Evolutionary conservation across 768 basidiomycete species (phyloP).

Genomic region (Termitomyces sp.): DNA sequence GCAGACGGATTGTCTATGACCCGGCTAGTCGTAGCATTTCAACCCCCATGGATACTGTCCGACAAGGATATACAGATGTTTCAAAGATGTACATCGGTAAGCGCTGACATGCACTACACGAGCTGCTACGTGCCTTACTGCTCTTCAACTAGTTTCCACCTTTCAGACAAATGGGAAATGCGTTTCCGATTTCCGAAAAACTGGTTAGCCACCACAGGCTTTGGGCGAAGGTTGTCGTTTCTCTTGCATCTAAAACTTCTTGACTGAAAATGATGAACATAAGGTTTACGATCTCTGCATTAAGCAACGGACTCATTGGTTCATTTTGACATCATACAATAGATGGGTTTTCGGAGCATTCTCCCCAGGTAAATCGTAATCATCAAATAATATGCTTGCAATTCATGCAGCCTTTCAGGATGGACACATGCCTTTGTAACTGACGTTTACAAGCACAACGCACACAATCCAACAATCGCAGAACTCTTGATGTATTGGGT

Average conservation of each 20-base stretch:
- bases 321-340: conserved; percentile 55
- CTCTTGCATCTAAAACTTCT: background rate
- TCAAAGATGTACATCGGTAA: conserved; percentile 36
- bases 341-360: conserved; percentile 61
- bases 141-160: conserved; percentile 33
- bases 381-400: background rate
- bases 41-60: conserved; percentile 57
- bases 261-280: background rate
- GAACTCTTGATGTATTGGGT: conserved; percentile 54
- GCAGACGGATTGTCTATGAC: background rate
- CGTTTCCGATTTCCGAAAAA: conserved; percentile 20
- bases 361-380: conserved; percentile 37
- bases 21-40: conserved; percentile 46
- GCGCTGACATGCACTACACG: conserved; percentile 2
- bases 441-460: conserved; percentile 35
- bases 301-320: conserved; percentile 42
- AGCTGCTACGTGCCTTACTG: conserved; percentile 4
- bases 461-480: conserved; percentile 40
- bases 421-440: conserved; percentile 51
- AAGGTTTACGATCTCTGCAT: conserved; percentile 58
- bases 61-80: conserved; percentile 51
- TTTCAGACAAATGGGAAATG: conserved; percentile 26
- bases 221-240: conserved; percentile 49
- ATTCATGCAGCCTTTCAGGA: conserved; percentile 28
- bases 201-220: conserved; percentile 44